A percentile compares a stretch with the other conserved stretches of the same genome.
Evolutionary conservation across 1,284 basidiomycete species (phyloP).

Genomic region (Sanguinoderma infundibulare): DNA sequence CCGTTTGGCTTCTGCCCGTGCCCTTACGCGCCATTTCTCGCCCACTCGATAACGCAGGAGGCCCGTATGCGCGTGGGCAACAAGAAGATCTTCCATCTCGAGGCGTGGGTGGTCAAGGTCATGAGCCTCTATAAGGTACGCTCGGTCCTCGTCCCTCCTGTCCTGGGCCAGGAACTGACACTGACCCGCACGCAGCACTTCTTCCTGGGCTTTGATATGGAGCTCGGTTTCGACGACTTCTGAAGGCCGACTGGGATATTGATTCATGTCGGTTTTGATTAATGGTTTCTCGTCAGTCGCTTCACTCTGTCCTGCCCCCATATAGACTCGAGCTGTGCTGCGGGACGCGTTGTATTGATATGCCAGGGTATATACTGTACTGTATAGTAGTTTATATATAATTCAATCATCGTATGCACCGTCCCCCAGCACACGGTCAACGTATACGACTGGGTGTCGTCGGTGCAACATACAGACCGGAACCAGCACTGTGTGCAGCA

Average conservation of each 20-base stretch:
- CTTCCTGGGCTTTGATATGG: constrained; percentile 27
- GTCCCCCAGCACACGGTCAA: not conserved
- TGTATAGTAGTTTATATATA: constrained; percentile 19
- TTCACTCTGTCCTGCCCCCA: not conserved
- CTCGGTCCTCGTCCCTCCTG: not conserved
- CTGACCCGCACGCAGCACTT: constrained; percentile 11
- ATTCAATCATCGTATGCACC: not conserved
- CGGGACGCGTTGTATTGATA: constrained; percentile 13
- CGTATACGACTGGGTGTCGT: not conserved
- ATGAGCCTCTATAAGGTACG: constrained; percentile 81
- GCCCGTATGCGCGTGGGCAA: constrained; percentile 87
- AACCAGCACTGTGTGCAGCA: not conserved
- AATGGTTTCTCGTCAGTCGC: not conserved
- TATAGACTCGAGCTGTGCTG: not conserved
- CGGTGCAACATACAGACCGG: not conserved
- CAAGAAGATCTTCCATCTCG: constrained; percentile 96
- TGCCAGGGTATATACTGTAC: constrained; percentile 19
- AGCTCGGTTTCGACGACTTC: constrained; percentile 23
- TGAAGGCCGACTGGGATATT: not conserved
- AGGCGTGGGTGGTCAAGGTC: constrained; percentile 89
- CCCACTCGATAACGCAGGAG: constrained; percentile 59
- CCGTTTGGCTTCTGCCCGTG: not conserved
- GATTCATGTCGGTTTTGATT: not conserved
- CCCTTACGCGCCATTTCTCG: not conserved
- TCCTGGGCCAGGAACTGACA: not conserved